Evolutionary conservation across 176 grass and related monocot genomes (phyloP), one percentile per base, ranked within the genome.

Genomic region (Hsuehochloa calcarea): DNA sequence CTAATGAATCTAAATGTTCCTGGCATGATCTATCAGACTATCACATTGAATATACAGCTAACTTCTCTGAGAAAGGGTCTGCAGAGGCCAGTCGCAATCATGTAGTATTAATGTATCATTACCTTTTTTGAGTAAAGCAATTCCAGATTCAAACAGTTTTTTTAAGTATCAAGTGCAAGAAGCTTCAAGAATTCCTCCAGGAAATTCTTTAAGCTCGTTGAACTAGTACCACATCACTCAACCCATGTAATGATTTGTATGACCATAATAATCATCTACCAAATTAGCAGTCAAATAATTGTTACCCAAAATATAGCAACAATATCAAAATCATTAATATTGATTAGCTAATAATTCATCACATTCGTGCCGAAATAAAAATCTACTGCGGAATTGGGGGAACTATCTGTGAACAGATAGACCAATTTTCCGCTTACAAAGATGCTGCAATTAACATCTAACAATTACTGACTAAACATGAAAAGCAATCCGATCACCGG

Each of bases 381-480:
- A 4, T 31, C 3, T 5, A 40, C 5, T 37, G 27, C 23, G 43
- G 2, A 73, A 46, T 72, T 73, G 60, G 39, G 50, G 50, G 12
- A 77, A 74, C 8, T 74, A 79, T 78, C 46, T 34, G 26, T 60
- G 39, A 79, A 83, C 29, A 59, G 8, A 83, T 55, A 71, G 17
- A 14, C 29, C 4, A 43, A 58, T 81, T 74, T 37, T 62, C 34
- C 43, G 4, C 20, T 39, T 51, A 6, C 20, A 59, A 17, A 44
- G 20, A 29, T 49, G 7, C 26, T 62, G 10, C 4, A 74, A 27
- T 47, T 74, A 69, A 63, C 40, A 72, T 14, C 25, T 72, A 35
- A 34, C n/a, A 55, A 19, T 56, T 73, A 3, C 15, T 71, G 20
- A 86, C 56, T 13, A 17, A 74, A 73, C 12, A 82, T 10, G 47